Evolutionary conservation across 2,329 filamentous ascomycete species (phyloP), one percentile per base, ranked within the genome.

Genomic region (Paecilomyces variotii): DNA sequence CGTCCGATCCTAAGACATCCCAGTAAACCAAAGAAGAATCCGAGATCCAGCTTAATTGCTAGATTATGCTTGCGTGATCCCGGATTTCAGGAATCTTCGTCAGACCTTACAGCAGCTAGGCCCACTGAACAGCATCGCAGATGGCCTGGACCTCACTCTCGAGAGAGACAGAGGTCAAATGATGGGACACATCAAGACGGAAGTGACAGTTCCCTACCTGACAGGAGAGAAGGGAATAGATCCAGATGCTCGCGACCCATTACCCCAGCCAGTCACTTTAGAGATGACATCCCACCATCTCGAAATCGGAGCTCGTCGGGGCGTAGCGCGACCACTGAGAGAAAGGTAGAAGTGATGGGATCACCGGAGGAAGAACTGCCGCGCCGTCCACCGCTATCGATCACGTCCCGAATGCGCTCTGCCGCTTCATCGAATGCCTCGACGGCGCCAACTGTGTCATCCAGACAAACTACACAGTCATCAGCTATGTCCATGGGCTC

Each of bases 1-100:
- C 35, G 27, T 28, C n/a, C 52, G 62, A 24, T 25, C 58, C 2
- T 57, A 63, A n/a, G 58, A 63, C 56, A 53, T 39, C 27, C 49
- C 58, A 61, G 53, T 61, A n/a, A 45, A 45, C 3, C n/a, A 9
- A 45, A 45, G 2, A 45, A 45, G 2, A 45, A 19, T 4, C 9
- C 39, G 9, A 14, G 3, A 6, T 45, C 39, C 19, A 14, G 12
- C 3, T 14, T 45, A 6, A 6, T 24, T 45, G 39, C 39, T 14
- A 45, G 14, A 9, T 1, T 45, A 14, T 45, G 39, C 39, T 19
- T n/a, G 14, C 39, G 39, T 9, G 39, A 45, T 45, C 39, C 39
- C 9, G 39, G 39, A 2, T 45, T 45, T n/a, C 39, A 45, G 1
- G 39, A 45, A 19, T 45, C 39, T 2, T 45, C 39, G 9, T 24